Conservation (phyloP, 2,329 filamentous ascomycete genomes). For the Fusarium pseudonygamai region DNA sequence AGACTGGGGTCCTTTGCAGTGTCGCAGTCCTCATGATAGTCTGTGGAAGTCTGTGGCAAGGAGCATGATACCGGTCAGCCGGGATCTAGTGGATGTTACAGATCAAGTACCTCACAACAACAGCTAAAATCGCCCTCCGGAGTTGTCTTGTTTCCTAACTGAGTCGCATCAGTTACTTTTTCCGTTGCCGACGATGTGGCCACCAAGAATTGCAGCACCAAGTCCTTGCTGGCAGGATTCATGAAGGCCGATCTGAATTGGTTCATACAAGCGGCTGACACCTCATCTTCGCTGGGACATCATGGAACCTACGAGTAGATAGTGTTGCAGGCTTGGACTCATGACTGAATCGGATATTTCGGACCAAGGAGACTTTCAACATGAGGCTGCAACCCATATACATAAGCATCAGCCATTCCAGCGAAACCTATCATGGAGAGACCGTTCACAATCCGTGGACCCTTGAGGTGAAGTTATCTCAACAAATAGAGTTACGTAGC, state of each 20-base stretch:
- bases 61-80: not conserved
- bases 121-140: no score
- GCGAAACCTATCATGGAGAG: no score
- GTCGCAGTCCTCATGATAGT: not conserved
- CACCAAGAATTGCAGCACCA: not conserved
- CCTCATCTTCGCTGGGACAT: rapidly evolving
- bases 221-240: not conserved
- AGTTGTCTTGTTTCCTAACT: rapidly evolving
- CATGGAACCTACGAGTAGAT: no score
- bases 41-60: rapidly evolving
- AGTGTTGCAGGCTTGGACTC: not conserved
- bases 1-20: not conserved
- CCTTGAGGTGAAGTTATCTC: no score
- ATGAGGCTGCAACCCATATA: not conserved
- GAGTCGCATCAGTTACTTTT: not conserved
- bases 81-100: no score
- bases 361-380: no score
- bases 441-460: no score
- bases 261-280: rapidly evolving
- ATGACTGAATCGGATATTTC: not conserved
- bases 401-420: not conserved
- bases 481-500: no score
- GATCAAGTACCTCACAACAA: not conserved
- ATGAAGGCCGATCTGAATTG: not conserved
- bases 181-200: not conserved